These are phyloP conservation scores for Verticillium isaacii DNA, from an alignment of 2,329 filamentous ascomycete species.

Conservation along the genomic window DNA sequence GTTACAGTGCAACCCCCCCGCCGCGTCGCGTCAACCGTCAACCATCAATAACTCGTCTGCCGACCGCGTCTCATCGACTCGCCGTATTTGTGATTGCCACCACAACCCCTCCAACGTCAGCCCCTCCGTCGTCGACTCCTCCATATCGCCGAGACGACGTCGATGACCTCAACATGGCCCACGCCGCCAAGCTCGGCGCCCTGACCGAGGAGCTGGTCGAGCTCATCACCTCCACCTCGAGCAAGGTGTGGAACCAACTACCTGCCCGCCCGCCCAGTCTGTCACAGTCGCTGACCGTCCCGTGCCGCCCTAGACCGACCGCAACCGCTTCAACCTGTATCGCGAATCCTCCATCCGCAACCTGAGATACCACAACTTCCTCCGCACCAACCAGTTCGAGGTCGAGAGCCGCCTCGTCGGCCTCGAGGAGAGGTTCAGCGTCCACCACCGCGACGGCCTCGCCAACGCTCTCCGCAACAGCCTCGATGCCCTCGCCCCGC, in stretches of 20 bases:
- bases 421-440: constrained; percentile 79
- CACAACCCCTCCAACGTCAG: not conserved
- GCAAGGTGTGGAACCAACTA: constrained; percentile 37
- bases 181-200: constrained; percentile 58
- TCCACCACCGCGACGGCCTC: constrained; percentile 74
- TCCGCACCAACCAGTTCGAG: constrained; percentile 72
- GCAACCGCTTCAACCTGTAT: constrained; percentile 33
- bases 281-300: constrained; percentile 2
- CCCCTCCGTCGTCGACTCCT: not conserved
- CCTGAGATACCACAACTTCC: constrained; percentile 51
- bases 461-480: constrained; percentile 64
- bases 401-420: constrained; percentile 61
- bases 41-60: not conserved
- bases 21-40: not conserved
- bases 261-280: not conserved
- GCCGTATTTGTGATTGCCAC: not conserved
- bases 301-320: constrained; percentile 16
- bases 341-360: constrained; percentile 46
- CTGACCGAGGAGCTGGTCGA: constrained; percentile 69
- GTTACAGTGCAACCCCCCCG: not conserved
- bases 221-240: constrained; percentile 51
- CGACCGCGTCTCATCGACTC: not conserved
- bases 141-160: not conserved
- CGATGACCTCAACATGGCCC: constrained; percentile 54
- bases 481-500: constrained; percentile 51